Percentiles rank a stretch among this genome's conserved stretches.
These are phyloP conservation scores for Phallus indusiatus DNA, from an alignment of 768 basidiomycete genomes.

Conservation along the genomic window DNA sequence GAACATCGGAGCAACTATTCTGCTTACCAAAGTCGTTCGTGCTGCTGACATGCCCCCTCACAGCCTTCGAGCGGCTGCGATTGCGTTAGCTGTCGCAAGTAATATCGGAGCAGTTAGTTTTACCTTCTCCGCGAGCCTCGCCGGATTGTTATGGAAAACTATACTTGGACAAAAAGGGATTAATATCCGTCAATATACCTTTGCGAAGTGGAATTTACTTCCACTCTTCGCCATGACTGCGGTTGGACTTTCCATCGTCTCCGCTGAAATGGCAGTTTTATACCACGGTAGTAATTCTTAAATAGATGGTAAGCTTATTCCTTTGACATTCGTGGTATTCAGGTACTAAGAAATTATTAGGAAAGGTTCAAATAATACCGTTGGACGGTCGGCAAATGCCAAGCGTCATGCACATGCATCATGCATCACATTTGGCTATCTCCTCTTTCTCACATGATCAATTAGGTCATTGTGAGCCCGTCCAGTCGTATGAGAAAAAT, in stretches of 20 bases:
- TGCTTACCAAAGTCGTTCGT: constrained; percentile 72
- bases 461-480: no score
- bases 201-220: constrained; percentile 63
- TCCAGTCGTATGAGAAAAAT: no score
- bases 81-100: constrained; percentile 66
- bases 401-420: no score
- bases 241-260: constrained; percentile 60
- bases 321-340: background rate
- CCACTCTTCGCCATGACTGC: constrained; percentile 58
- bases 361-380: no score
- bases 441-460: no score
- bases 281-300: constrained; percentile 16
- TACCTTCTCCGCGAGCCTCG: constrained; percentile 81
- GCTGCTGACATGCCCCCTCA: constrained; percentile 22
- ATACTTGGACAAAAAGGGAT: constrained; percentile 72
- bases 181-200: constrained; percentile 45
- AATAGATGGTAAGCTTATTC: background rate
- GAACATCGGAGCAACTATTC: constrained; percentile 86
- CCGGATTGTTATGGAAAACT: constrained; percentile 74
- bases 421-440: no score
- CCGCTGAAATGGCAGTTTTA: constrained; percentile 62
- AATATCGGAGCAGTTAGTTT: constrained; percentile 90
- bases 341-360: background rate
- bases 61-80: constrained; percentile 45
- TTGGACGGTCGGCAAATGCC: no score